Evolutionary conservation across 2,329 filamentous ascomycete species (phyloP), one percentile per base, ranked within the genome.

Genomic region (Aspergillus quadrilineatus): DNA sequence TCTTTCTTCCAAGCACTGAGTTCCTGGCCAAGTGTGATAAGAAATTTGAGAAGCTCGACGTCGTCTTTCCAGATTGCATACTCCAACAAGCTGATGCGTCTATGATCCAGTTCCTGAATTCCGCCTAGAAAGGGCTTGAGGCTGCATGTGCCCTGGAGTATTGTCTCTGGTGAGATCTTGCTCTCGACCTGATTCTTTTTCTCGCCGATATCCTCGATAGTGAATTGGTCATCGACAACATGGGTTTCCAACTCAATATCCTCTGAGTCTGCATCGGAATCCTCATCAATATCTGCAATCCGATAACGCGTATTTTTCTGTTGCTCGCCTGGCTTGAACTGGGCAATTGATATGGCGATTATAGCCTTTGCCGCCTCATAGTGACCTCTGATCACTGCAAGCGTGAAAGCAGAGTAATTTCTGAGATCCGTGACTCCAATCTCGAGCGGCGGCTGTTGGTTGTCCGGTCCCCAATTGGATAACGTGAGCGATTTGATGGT

Each of bases 161-260:
- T 69, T 0, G 70, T 60, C 1, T 82, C 67, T 1, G 90, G 86
- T 36, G 79, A 79, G 7, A 81, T 73, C 14, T 78, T 73, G 55
- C 88, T 89, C 67, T 89, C 86, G 57, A 91, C 87, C 54, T 87
- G 80, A 66, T 82, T 86, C 0, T 83, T 84, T 4, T 89, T 78
- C 61, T 89, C 82, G 0, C 88, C 88, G 56, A 94, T 80, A 63
- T 90, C 85, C 14, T 94, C 88, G 51, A 93, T 82, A 0, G 90
- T 94, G 68, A 89, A 90, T 36, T 82, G 78, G 10, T 87, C 83
- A 62, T 88, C 82, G 29, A 90, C 75, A 41, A 86, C 77, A 57
- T 87, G 81, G 74, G 73, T 63, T 5, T 68, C 60, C 10, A 79
- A 66, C 26, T 71, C 61, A 8, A 74, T 56, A 4, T 45, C 17